A percentile compares a stretch with the other conserved stretches of the same genome.
These are phyloP conservation scores for Microthlaspi erraticum DNA, from an alignment of 345 rosid genomes.

Conservation along the genomic window DNA sequence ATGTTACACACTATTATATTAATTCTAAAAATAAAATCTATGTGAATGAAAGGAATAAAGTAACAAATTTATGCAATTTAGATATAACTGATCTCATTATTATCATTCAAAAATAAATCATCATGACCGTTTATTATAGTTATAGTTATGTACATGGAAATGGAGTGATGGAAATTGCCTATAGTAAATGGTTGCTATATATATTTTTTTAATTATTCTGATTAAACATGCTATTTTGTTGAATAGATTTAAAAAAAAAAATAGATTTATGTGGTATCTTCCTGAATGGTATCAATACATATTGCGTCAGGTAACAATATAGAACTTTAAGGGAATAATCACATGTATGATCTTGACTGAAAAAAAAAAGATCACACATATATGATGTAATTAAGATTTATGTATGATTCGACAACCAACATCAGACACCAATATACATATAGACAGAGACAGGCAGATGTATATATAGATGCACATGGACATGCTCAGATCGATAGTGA, in stretches of 20 bases:
- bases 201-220: too few relatives aligned
- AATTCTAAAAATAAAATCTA: not conserved
- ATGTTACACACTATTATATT: not conserved
- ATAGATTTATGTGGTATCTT: too few relatives aligned
- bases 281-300: too few relatives aligned
- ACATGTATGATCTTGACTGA: too few relatives aligned
- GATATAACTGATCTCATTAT: not conserved
- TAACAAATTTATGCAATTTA: not conserved
- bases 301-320: too few relatives aligned
- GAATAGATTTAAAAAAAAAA: too few relatives aligned
- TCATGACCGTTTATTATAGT: not conserved
- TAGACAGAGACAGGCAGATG: constrained; percentile 9
- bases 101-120: not conserved
- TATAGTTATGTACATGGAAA: not conserved
- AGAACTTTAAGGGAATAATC: too few relatives aligned
- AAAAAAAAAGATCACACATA: too few relatives aligned
- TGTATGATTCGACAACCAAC: not conserved
- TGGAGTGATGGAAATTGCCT: not conserved
- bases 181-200: too few relatives aligned
- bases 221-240: too few relatives aligned
- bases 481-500: constrained; percentile 18
- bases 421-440: not conserved
- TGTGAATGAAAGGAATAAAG: not conserved
- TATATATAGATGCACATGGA: constrained; percentile 36
- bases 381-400: not conserved